Base-by-base conservation (phyloP, 2,329 filamentous ascomycete genomes). In the Aaosphaeria arxii region DNA sequence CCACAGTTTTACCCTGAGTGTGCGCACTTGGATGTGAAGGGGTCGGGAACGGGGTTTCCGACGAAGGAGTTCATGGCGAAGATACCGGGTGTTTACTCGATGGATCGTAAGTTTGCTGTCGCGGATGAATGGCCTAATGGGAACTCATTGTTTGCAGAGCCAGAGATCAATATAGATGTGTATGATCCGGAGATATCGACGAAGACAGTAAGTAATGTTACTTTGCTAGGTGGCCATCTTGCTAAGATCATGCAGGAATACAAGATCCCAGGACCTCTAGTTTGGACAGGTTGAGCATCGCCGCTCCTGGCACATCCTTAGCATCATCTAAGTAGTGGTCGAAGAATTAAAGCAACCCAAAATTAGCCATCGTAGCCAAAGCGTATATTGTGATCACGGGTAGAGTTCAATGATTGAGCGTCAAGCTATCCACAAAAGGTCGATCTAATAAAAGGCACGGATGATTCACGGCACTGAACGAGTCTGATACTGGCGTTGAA, bases 1-100 rank as follows among this genome's bases (percentile, higher is more conserved):
- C 62, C 62, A 30, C 62, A 64, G 48, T 64, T 54, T 44, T 66
- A 66, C 56, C 54, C 58, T 1, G 56, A 66, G 53, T 66, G 63
- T 52, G 62, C 57, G 47, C 57, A 66, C 51, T 44, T 65, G 44
- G 52, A 62, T 32, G 57, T 66, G 7, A 49, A 45, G 30, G 59
- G 61, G 5, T 46, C 49, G 9, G 55, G 61, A 9, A 44, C 32
- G 6, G 40, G 7, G 35, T 45, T 51, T 29, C 53, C 56, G 9
- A 53, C 50, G 6, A 38, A 55, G 30, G 53, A 61, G 49, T 64
- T 54, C 47, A 38, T 63, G 56, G 61, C 50, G 6, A 58, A 50
- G 51, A 65, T 65, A 50, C 63, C 63, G 13, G 63, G 63, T 7
- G 62, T 66, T 33, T 66, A 55, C 51, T 58, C 43, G 46, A 64